Base-by-base conservation (phyloP, 1,284 basidiomycete species). In the Rhizoctonia solani region DNA sequence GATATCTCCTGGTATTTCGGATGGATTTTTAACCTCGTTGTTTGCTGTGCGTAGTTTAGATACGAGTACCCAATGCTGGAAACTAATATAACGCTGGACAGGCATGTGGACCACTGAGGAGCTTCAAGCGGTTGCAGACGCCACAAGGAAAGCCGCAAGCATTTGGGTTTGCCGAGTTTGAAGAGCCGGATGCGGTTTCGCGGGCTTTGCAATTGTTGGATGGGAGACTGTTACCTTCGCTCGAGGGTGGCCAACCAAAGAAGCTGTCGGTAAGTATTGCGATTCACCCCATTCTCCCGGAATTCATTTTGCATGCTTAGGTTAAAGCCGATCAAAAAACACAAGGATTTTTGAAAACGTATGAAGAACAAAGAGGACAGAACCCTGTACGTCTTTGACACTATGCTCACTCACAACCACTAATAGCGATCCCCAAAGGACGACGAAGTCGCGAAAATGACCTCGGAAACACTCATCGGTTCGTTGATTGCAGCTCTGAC, bases 301-400 rank as follows among this genome's bases (percentile, higher is more conserved):
- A 23, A 21, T 54, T 32, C 34, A 11, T 19, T 44, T 72, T 69
- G 53, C 71, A 77, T 73, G 68, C 69, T 42, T 73, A 92, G 90
- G 85, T 95, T 66, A 96, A 95, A 79, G 92, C 92, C 53, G 95
- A 98, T 75, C 93, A 96, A 78, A 95, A 95, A 78, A 97, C 93
- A 0, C 87, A 87, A 66, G 81, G 85, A 16, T 94, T 94, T 73
- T 77, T 98, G 69, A 91, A 96, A 71, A 88, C 90, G 42, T 95
- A 93, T 75, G 83, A 87, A 63, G 82, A 87, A 21, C 88, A 90
- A 71, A 84, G 90, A 67, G 89, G 92, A 80, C 79, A 84, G 44
- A 91, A 89, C 13, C 90, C 91, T 74, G 93, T 94, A 73, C 74
- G 87, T 65, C 63, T 54, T 67, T 30, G 4, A 14, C 32, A 29